Conservation (phyloP, 2,329 filamentous ascomycete genomes). For the Aureobasidium sp. region DNA sequence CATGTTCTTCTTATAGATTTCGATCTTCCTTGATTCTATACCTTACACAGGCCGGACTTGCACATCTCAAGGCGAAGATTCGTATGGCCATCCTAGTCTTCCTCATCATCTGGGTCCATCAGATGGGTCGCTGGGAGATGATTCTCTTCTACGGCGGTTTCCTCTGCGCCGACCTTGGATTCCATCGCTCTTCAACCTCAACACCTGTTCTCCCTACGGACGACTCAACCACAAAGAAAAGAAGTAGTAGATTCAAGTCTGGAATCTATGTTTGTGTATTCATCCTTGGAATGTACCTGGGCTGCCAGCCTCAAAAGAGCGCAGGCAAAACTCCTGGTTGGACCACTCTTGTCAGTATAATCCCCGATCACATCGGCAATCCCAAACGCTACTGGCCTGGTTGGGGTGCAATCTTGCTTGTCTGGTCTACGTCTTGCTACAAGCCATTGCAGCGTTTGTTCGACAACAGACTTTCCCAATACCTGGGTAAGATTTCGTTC, state of each 20-base stretch:
- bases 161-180: slow-evolving; percentile 61
- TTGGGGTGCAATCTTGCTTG: slow-evolving; percentile 3
- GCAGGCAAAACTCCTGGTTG: slow-evolving; percentile 6
- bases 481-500: slow-evolving; percentile 67
- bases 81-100: slow-evolving; percentile 49
- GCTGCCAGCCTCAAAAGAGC: not conserved
- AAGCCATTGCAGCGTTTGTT: slow-evolving; percentile 53
- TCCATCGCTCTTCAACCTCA: slow-evolving; percentile 34
- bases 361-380: not conserved
- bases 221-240: not conserved
- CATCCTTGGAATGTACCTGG: not conserved
- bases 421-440: slow-evolving; percentile 12
- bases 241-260: not conserved
- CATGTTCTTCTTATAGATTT: not conserved
- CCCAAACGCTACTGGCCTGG: slow-evolving; percentile 13
- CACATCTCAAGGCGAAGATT: slow-evolving; percentile 12
- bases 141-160: slow-evolving; percentile 62
- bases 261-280: not conserved
- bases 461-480: slow-evolving; percentile 56
- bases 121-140: slow-evolving; percentile 60
- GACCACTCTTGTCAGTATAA: not conserved
- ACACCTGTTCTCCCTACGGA: not conserved
- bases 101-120: slow-evolving; percentile 46
- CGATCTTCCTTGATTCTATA: slow-evolving; percentile 65
- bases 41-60: slow-evolving; percentile 53